phyloP scores from a whole-genome alignment of 1,284 basidiomycete species.

The Anthracocystis walkeri region DNA sequence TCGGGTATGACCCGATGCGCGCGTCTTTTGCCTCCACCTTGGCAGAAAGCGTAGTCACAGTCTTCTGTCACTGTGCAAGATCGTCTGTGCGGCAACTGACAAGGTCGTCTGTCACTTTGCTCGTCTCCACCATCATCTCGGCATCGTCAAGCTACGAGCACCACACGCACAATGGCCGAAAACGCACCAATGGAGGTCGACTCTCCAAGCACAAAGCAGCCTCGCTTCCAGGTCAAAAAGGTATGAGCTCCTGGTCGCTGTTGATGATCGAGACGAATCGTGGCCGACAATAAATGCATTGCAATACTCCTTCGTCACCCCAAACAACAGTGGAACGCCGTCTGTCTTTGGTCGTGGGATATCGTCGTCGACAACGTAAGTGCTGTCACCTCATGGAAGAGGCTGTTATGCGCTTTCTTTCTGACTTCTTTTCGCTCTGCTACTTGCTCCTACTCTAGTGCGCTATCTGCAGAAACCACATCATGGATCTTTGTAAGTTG shows the following conservation, averaged over 20 bases:
- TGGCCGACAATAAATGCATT: constrained; percentile 4
- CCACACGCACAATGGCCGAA: constrained; percentile 24
- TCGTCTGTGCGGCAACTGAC: constrained; percentile 1
- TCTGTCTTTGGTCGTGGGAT: constrained; percentile 69
- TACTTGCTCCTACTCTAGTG: constrained; percentile 46
- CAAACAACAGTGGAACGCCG: constrained; percentile 66
- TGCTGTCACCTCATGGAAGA: constrained; percentile 1
- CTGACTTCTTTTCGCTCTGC: neutral
- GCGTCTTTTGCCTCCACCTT: constrained; percentile 19
- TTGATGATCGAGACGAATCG: neutral
- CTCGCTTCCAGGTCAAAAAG: constrained; percentile 69
- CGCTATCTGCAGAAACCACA: constrained; percentile 69
- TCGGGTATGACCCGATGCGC: constrained; percentile 14
- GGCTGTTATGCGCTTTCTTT: too few species aligned
- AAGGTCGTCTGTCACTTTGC: constrained; percentile 9
- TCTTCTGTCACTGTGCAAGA: neutral
- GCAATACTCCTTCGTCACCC: neutral
- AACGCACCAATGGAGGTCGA: constrained; percentile 63
- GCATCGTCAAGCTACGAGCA: neutral
- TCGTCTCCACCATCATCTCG: constrained; percentile 7
- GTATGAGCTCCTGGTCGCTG: constrained; percentile 26
- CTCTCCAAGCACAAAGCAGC: constrained; percentile 51
- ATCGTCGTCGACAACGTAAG: constrained; percentile 69
- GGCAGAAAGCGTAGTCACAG: constrained; percentile 7
- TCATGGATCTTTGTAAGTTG: constrained; percentile 69